Conservation (phyloP, 2,329 filamentous ascomycete genomes). For the Scedosporium aurantiacum region DNA sequence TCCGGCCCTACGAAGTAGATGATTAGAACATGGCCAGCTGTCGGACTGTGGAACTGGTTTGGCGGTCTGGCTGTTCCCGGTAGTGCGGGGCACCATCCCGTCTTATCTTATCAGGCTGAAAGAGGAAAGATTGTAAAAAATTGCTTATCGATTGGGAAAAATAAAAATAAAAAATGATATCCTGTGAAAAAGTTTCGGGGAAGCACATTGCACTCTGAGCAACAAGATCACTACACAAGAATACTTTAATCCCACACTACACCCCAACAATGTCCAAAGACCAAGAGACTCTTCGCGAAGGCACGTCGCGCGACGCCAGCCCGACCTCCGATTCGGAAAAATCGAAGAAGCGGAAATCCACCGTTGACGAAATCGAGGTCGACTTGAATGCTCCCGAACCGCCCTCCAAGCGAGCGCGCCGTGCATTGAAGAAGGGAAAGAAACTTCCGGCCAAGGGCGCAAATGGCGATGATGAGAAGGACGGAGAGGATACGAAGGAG, state of each 20-base stretch:
- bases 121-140: not conserved
- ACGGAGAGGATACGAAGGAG: constrained; percentile 27
- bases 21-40: too few species aligned
- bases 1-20: too few species aligned
- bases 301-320: not conserved
- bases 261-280: not conserved
- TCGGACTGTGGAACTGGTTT: too few species aligned
- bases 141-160: not conserved
- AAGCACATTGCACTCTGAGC: not conserved
- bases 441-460: constrained; percentile 34
- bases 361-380: constrained; percentile 70
- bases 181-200: not conserved
- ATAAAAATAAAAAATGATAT: constrained; percentile 10
- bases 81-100: constrained; percentile 3
- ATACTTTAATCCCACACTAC: not conserved
- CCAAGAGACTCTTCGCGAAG: not conserved
- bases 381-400: constrained; percentile 84
- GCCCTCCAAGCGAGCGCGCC: constrained; percentile 85
- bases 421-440: constrained; percentile 79
- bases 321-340: not conserved
- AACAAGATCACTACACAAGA: not conserved
- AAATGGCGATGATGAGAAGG: constrained; percentile 23
- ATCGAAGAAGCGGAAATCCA: constrained; percentile 63
- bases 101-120: constrained; percentile 9
- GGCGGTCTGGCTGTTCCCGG: too few species aligned